Conservation (phyloP, 2,329 filamentous ascomycete genomes). For the Diaporthe humulicola region DNA sequence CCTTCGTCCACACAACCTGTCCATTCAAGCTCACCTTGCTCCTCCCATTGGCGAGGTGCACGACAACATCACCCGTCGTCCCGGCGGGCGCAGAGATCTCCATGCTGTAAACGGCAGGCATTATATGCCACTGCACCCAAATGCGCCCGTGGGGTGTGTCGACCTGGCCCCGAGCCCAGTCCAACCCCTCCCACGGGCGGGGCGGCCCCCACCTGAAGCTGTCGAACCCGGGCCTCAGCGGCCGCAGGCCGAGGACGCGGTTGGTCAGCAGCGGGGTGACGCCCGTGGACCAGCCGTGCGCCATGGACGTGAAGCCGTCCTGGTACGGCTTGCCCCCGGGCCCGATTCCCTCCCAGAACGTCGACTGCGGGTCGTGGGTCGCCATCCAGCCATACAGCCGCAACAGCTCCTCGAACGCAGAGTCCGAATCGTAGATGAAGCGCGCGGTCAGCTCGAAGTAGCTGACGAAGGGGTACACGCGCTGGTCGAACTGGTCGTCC, state of each 20-base stretch:
- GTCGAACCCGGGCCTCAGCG: conserved; percentile 58
- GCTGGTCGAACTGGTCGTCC: conserved; percentile 53
- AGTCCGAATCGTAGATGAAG: conserved; percentile 50
- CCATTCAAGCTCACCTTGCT: conserved; percentile 42
- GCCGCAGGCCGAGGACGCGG: conserved; percentile 61
- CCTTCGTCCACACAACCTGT: conserved; percentile 38
- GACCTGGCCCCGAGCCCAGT: conserved; percentile 59
- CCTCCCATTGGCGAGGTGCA: conserved; percentile 42
- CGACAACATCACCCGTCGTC: conserved; percentile 46
- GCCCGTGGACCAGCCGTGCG: conserved; percentile 66
- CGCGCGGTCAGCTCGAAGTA: conserved; percentile 67
- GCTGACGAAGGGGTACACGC: conserved; percentile 66
- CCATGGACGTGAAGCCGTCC: conserved; percentile 60
- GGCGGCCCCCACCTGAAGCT: conserved; percentile 56
- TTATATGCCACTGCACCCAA: conserved; percentile 52
- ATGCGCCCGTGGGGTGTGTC: conserved; percentile 54
- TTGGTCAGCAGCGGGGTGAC: conserved; percentile 61
- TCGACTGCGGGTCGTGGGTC: conserved; percentile 58
- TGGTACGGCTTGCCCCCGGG: conserved; percentile 58
- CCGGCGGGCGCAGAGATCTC: conserved; percentile 44
- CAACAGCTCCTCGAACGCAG: conserved; percentile 59
- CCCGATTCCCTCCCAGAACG: conserved; percentile 66
- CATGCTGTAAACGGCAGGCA: neutral
- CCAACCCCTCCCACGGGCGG: conserved; percentile 46
- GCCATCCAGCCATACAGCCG: conserved; percentile 66